These are phyloP conservation scores for Morella rubra DNA, from an alignment of 306 rosid genomes.

Conservation along the genomic window DNA sequence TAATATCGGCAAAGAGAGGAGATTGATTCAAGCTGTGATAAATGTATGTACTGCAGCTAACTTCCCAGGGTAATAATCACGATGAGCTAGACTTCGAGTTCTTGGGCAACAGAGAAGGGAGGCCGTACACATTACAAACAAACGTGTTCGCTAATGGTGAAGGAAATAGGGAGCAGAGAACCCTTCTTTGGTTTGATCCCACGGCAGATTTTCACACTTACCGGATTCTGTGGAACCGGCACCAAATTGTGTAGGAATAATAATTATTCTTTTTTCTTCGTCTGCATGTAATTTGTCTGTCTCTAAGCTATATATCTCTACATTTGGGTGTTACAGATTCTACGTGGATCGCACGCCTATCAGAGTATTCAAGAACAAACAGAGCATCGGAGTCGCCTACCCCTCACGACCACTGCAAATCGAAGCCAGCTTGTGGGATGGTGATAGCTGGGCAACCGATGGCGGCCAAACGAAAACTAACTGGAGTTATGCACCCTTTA, in stretches of 20 bases:
- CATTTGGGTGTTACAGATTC: constrained; percentile 22
- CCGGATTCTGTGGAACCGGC: constrained; percentile 53
- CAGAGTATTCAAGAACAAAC: constrained; percentile 44
- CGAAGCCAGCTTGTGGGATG: constrained; percentile 50
- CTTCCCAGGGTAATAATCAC: constrained; percentile 30
- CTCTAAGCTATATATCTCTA: too few relatives aligned
- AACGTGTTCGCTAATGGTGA: constrained; percentile 49
- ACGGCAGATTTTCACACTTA: constrained; percentile 41
- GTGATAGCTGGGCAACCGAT: constrained; percentile 56
- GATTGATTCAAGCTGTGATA: neutral
- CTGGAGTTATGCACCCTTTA: constrained; percentile 55
- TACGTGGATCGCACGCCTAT: constrained; percentile 48
- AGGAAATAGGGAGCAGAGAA: constrained; percentile 53
- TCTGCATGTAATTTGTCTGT: too few relatives aligned
- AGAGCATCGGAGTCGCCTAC: constrained; percentile 27
- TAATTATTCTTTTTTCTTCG: too few relatives aligned
- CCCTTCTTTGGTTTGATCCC: constrained; percentile 66
- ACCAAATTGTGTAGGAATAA: constrained; percentile 57
- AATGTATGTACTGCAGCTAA: constrained; percentile 29
- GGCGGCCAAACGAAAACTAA: constrained; percentile 47
- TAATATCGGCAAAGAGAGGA: too few relatives aligned
- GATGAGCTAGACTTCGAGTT: constrained; percentile 70
- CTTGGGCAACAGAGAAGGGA: constrained; percentile 53
- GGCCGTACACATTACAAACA: constrained; percentile 47
- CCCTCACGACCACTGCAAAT: constrained; percentile 50